Evolutionary conservation across 2,329 filamentous ascomycete species (phyloP).

Genomic region (Fusarium burgessii): DNA sequence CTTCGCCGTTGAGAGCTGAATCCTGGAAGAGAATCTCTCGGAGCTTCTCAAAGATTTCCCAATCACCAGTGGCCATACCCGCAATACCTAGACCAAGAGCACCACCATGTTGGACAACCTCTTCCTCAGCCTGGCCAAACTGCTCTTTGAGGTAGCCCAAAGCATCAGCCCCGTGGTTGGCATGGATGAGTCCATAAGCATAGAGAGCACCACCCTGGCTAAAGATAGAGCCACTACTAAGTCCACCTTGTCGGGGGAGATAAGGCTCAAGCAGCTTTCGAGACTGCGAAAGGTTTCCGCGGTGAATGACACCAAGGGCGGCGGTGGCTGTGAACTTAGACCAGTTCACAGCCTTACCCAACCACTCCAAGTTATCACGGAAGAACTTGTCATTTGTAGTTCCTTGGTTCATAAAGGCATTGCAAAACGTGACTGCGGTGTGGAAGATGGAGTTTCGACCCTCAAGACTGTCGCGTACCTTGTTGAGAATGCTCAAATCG

Average conservation of each 20-base stretch:
- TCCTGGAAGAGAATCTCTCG: slow-evolving; percentile 91
- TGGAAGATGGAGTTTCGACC: slow-evolving; percentile 99
- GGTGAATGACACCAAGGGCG: slow-evolving; percentile 94
- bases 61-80: slow-evolving; percentile 94
- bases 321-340: slow-evolving; percentile 99
- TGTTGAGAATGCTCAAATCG: slow-evolving; percentile 92
- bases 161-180: slow-evolving; percentile 95
- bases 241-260: slow-evolving; percentile 80
- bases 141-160: slow-evolving; percentile 81
- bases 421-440: slow-evolving; percentile 95
- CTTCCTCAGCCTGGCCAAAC: slow-evolving; percentile 81
- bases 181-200: slow-evolving; percentile 94
- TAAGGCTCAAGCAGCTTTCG: slow-evolving; percentile 95
- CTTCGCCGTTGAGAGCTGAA: slow-evolving; percentile 96
- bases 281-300: slow-evolving; percentile 92
- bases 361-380: slow-evolving; percentile 96
- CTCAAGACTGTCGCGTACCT: slow-evolving; percentile 94
- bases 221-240: slow-evolving; percentile 87
- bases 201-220: slow-evolving; percentile 97
- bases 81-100: slow-evolving; percentile 95
- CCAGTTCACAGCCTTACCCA: slow-evolving; percentile 99
- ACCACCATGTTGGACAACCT: slow-evolving; percentile 97
- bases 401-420: slow-evolving; percentile 99
- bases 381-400: slow-evolving; percentile 99
- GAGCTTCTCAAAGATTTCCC: slow-evolving; percentile 90